These are phyloP conservation scores for Helotiales sp. DNA, from an alignment of 2,329 filamentous ascomycete genomes.

Conservation along the genomic window DNA sequence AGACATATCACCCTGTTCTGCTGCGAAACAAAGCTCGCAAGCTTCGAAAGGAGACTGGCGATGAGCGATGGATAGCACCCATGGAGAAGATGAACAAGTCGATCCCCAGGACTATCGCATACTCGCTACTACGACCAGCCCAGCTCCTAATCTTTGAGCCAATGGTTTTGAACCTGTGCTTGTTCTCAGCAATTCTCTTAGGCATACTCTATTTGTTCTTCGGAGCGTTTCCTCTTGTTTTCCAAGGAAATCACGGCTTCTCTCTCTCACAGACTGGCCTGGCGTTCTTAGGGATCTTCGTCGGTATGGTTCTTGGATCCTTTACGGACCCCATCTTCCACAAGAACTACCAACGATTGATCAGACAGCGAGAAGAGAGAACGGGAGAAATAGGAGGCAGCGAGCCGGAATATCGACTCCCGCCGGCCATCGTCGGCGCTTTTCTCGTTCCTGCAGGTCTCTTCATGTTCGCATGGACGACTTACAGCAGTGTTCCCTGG, in stretches of 20 bases:
- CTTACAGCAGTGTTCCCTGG: conserved; percentile 73
- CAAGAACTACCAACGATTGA: conserved; percentile 56
- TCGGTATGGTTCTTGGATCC: conserved; percentile 67
- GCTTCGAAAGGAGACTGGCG: conserved; percentile 73
- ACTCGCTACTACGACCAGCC: conserved; percentile 62
- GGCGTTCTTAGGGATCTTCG: conserved; percentile 70
- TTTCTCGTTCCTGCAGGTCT: conserved; percentile 77
- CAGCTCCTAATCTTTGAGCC: conserved; percentile 79
- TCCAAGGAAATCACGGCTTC: conserved; percentile 72
- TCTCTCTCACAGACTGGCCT: conserved; percentile 78
- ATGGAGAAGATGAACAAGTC: conserved; percentile 73
- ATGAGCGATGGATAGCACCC: conserved; percentile 72
- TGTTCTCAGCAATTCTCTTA: conserved; percentile 81
- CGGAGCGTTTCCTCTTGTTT: conserved; percentile 82
- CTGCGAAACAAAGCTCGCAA: conserved; percentile 70
- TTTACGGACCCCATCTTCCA: conserved; percentile 66
- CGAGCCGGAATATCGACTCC: conserved; percentile 86
- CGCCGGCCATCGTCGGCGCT: conserved; percentile 72
- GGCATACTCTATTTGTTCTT: conserved; percentile 91
- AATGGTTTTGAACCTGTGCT: conserved; percentile 80
- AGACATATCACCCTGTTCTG: conserved; percentile 81
- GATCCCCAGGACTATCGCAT: conserved; percentile 58
- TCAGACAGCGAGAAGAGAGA: conserved; percentile 45
- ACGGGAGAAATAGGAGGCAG: conserved; percentile 49
- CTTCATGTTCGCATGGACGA: conserved; percentile 89